Conservation (phyloP, 2,329 filamentous ascomycete genomes). For the Pyrenochaeta sp. region DNA sequence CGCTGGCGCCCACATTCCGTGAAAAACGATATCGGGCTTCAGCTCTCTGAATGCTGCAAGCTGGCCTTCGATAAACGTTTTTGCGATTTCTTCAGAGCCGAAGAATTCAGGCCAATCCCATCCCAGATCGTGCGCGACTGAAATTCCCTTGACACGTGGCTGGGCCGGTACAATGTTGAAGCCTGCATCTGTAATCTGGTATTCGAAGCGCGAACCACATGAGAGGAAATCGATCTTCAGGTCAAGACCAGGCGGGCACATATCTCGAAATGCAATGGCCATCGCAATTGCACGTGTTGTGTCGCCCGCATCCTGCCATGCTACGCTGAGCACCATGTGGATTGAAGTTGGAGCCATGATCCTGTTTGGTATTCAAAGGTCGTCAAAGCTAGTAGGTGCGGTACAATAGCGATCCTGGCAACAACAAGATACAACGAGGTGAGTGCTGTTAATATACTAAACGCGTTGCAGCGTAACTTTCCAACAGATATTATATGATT, state of each 20-base stretch:
- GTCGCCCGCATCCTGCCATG: conserved; percentile 45
- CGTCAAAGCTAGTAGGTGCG: background rate
- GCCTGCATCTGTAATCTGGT: conserved; percentile 41
- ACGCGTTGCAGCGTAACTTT: background rate
- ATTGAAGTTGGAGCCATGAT: conserved; percentile 25
- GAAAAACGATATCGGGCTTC: conserved; percentile 45
- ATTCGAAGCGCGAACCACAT: conserved; percentile 40
- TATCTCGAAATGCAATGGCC: conserved; percentile 38
- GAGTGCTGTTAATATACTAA: background rate
- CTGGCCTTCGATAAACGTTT: conserved; percentile 42
- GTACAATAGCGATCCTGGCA: background rate
- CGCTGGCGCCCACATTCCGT: conserved; percentile 46
- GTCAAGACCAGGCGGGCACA: conserved; percentile 32
- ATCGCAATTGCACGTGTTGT: conserved; percentile 44
- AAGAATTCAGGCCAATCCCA: conserved; percentile 48
- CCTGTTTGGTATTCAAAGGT: background rate
- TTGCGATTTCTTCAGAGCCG: conserved; percentile 41
- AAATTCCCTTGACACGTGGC: conserved; percentile 41
- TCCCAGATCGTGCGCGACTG: conserved; percentile 43
- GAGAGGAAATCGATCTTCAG: conserved; percentile 43
- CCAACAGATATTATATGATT: background rate
- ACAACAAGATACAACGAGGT: background rate
- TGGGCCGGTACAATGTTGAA: conserved; percentile 43
- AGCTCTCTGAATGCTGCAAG: conserved; percentile 37
- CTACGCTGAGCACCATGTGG: conserved; percentile 42